Evolutionary conservation across 129 eudicot genomes (phyloP).

Genomic region (Flaveria linearis): DNA sequence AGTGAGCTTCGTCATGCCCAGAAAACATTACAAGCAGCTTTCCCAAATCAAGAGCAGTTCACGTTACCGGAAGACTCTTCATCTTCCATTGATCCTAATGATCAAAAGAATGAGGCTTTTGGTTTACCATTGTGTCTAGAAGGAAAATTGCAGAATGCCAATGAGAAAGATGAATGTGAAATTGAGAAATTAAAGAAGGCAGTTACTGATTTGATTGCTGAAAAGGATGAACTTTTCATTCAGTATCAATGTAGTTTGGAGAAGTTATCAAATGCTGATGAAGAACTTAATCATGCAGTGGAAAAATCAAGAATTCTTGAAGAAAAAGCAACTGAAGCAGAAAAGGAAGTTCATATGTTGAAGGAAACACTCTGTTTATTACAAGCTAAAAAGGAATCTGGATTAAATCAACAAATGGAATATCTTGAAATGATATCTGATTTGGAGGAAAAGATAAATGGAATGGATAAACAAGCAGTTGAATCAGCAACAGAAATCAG

Average conservation of each 20-base stretch:
- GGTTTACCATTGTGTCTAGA: constrained; percentile 27
- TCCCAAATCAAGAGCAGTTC: constrained; percentile 72
- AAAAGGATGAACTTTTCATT: constrained; percentile 58
- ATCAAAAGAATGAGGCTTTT: constrained; percentile 21
- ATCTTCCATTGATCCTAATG: constrained; percentile 41
- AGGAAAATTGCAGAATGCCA: constrained; percentile 35
- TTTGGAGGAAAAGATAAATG: constrained; percentile 54
- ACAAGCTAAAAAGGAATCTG: constrained; percentile 65
- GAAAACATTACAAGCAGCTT: constrained; percentile 83
- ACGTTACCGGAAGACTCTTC: constrained; percentile 55
- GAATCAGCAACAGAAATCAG: constrained; percentile 46
- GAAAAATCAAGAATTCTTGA: constrained; percentile 42
- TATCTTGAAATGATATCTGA: constrained; percentile 52
- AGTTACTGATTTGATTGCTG: constrained; percentile 55
- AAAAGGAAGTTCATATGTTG: constrained; percentile 53
- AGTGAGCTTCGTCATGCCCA: constrained; percentile 96
- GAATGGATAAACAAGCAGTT: constrained; percentile 36
- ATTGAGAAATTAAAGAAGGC: constrained; percentile 54
- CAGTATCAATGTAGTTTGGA: constrained; percentile 58
- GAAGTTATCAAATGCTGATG: constrained; percentile 55
- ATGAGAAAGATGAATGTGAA: constrained; percentile 53
- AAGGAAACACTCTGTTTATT: constrained; percentile 57
- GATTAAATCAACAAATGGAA: constrained; percentile 46
- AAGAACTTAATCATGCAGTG: constrained; percentile 52
- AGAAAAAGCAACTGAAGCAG: constrained; percentile 55